Base-by-base conservation (phyloP, 768 basidiomycete genomes). In the Rhizopogon vinicolor region DNA sequence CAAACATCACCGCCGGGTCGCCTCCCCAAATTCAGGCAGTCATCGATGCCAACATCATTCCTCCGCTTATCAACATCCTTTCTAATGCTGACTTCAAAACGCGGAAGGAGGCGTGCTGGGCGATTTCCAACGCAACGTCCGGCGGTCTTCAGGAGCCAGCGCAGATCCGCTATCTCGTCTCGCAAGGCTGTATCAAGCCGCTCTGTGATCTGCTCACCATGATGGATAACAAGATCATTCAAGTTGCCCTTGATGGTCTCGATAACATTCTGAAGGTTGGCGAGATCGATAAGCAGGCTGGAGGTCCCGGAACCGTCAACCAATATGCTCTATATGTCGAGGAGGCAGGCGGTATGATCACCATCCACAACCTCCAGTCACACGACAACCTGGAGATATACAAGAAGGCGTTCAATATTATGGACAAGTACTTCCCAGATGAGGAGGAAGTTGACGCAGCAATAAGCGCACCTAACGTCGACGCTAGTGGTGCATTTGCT, bases 161-260 rank as follows among this genome's bases (percentile, higher is more conserved):
- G 29, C 96, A 98, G 70, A 99, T 99, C 65, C 89, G 97, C 52
- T 99, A 98, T 75, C 90, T 99, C 56, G 97, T 99, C 53, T 81
- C 86, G 22, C 97, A 98, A 71, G 97, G 97, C 33, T 97, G 94
- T 77, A 98, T 99, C 76, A 98, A 98, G 74, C 97, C 97, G 14
- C 79, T 99, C 29, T 99, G 97, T 69, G 97, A 99, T 65, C 77
- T 99, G 51, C 80, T 99, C 56, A 88, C 85, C 28, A 96, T 94
- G 82, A 95, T 98, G 93, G 97, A 99, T 75, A 98, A 98, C 83
- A 99, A 99, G 79, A 97, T 98, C 63, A 99, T 99, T 63, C 90
- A 93, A 73, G 96, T 98, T 41, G 96, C 96, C 18, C 84, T 99
- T 44, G 97, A 99, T 68, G 97, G 97, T 52, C 80, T 99, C 48